Percentiles rank a stretch among this genome's conserved stretches.
phyloP scores from a whole-genome alignment of 768 basidiomycete genomes.

The Suillus bovinus region DNA sequence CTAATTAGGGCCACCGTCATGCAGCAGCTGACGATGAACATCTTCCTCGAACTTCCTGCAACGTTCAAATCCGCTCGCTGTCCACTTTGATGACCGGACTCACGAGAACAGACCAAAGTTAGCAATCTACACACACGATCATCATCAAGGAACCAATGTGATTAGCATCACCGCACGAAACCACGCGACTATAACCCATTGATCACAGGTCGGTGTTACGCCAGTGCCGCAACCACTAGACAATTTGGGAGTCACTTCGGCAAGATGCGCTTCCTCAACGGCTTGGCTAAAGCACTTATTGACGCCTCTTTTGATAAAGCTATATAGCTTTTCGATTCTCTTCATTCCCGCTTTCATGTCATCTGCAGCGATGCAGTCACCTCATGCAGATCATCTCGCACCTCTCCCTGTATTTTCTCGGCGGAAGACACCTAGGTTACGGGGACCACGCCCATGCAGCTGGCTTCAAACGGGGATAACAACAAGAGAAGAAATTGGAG shows the following conservation, averaged over 20 bases:
- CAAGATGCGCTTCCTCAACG: slow-evolving; percentile 17
- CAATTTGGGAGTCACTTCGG: slow-evolving; percentile 8
- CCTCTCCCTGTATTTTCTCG: slow-evolving; percentile 11
- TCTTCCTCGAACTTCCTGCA: not conserved
- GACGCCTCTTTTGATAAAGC: slow-evolving; percentile 3
- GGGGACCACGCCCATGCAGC: slow-evolving; percentile 32
- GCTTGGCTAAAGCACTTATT: slow-evolving; percentile 2
- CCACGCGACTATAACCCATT: not conserved
- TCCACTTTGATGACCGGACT: not conserved
- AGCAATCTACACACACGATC: not conserved
- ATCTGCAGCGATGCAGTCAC: not conserved
- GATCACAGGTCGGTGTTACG: slow-evolving; percentile 6
- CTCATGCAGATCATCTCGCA: slow-evolving; percentile 16
- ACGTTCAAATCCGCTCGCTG: not conserved
- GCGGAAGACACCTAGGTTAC: slow-evolving; percentile 20
- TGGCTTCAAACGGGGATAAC: slow-evolving; percentile 10
- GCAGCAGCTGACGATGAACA: not conserved
- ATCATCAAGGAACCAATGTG: not conserved
- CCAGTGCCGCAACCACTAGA: slow-evolving; percentile 3
- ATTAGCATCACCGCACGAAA: not conserved
- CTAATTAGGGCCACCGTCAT: not conserved
- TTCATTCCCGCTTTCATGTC: not conserved
- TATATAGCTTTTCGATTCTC: not conserved
- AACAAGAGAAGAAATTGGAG: slow-evolving; percentile 1
- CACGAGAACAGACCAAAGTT: not conserved